Conservation (phyloP, 2,329 filamentous ascomycete genomes). For the Nannizziopsis barbatae region DNA sequence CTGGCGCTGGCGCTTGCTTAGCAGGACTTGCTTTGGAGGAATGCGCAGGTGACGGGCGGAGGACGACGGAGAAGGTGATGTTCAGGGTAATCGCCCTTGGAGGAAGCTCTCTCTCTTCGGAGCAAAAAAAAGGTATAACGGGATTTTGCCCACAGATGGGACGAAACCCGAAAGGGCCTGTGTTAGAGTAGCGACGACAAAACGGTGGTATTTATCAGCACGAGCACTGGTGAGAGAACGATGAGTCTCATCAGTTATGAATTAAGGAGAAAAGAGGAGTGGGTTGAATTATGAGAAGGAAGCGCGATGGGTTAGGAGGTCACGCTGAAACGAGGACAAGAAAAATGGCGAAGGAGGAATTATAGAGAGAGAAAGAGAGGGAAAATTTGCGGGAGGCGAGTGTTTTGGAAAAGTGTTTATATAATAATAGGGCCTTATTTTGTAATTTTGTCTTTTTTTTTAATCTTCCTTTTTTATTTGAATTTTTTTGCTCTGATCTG, state of each 20-base stretch:
- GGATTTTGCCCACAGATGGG: constrained; percentile 16
- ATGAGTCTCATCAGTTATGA: constrained; percentile 4
- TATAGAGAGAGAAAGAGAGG: constrained; percentile 10
- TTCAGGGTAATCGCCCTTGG: constrained; percentile 7
- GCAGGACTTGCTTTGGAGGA: no score
- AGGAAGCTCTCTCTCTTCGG: no score
- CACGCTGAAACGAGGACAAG: constrained; percentile 4
- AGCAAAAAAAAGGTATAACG: constrained; percentile 13
- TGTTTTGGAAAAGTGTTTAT: constrained; percentile 3
- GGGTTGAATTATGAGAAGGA: no score
- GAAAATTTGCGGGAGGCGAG: constrained; percentile 10
- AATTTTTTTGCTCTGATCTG: no score
- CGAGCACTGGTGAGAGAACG: constrained; percentile 2
- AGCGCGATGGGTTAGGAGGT: not conserved
- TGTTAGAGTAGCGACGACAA: constrained; percentile 12
- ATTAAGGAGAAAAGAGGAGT: not conserved
- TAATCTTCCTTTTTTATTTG: no score
- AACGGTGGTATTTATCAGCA: constrained; percentile 14
- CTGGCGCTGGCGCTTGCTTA: no score
- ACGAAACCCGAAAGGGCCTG: constrained; percentile 15
- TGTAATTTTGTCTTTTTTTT: no score
- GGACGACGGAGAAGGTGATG: not conserved
- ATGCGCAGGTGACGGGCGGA: constrained; percentile 1
- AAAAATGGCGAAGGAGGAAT: constrained; percentile 10
- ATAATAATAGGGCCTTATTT: not conserved